Percentiles rank a stretch among this genome's conserved stretches.
These are phyloP conservation scores for Bryum argenteum DNA, from an alignment of 225 moss, liverwort and hornwort genomes.

Conservation along the genomic window DNA sequence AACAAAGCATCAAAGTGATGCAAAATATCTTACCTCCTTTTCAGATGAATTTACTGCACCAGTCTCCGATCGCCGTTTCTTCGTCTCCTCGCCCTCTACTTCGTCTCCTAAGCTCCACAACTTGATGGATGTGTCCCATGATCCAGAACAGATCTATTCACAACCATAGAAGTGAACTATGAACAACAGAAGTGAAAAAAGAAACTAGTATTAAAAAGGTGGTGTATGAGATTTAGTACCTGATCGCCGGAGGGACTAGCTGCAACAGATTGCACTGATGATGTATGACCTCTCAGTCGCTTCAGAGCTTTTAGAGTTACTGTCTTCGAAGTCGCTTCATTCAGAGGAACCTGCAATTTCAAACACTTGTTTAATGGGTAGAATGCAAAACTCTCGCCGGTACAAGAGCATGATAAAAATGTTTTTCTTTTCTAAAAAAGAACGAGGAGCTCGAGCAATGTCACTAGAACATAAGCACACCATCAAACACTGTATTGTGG, in stretches of 20 bases:
- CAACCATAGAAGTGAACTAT: too few relatives aligned
- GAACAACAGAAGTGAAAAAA: background rate
- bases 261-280: constrained; percentile 79
- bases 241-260: constrained; percentile 76
- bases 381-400: background rate
- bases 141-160: constrained; percentile 81
- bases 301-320: constrained; percentile 48
- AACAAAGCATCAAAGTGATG: too few relatives aligned
- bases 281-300: constrained; percentile 66
- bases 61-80: constrained; percentile 60
- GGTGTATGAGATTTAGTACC: constrained; percentile 36
- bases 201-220: background rate
- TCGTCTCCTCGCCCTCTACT: constrained; percentile 54
- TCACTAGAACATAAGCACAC: too few relatives aligned
- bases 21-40: constrained; percentile 43
- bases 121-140: constrained; percentile 90
- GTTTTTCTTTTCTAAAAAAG: too few relatives aligned
- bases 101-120: constrained; percentile 67
- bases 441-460: too few relatives aligned
- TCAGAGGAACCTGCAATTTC: constrained; percentile 40
- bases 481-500: background rate
- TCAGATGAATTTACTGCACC: constrained; percentile 44
- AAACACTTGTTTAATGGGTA: too few relatives aligned
- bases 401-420: too few relatives aligned
- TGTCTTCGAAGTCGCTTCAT: constrained; percentile 33